phyloP scores from a whole-genome alignment of 2,329 filamentous ascomycete genomes.

The Spiromastix sp. region DNA sequence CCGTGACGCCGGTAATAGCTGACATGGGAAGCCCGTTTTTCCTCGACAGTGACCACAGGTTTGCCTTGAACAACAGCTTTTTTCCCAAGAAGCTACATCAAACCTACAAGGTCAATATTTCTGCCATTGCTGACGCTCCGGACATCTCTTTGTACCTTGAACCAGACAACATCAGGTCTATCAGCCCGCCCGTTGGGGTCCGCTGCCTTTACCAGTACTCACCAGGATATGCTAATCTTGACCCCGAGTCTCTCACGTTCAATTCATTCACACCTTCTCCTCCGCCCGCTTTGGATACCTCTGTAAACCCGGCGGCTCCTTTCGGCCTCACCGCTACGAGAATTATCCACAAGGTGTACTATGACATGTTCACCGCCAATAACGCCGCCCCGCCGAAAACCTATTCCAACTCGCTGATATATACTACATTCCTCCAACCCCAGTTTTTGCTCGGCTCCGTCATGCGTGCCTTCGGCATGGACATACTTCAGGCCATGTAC shows the following conservation, averaged over 20 bases:
- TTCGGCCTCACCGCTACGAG: background rate
- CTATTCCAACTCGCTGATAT: background rate
- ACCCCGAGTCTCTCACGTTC: conserved; percentile 2
- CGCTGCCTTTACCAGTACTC: conserved; percentile 1
- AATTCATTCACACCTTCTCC: background rate
- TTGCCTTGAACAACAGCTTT: conserved; percentile 4
- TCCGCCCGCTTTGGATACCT: too few relatives aligned
- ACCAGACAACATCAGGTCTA: background rate
- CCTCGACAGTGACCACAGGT: background rate
- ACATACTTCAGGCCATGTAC: conserved; percentile 4
- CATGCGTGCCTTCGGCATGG: conserved; percentile 7
- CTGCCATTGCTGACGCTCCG: background rate
- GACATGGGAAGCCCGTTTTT: conserved; percentile 3
- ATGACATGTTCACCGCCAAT: background rate
- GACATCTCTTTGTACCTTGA: background rate
- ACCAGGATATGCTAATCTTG: conserved; percentile 1
- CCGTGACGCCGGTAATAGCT: background rate
- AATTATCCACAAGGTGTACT: background rate
- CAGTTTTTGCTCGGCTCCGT: background rate
- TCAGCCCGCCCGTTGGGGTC: conserved; percentile 1
- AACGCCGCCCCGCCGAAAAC: too few relatives aligned
- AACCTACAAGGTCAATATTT: background rate
- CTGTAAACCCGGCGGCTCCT: background rate
- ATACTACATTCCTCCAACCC: background rate
- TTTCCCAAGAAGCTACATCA: conserved; percentile 1